These are phyloP conservation scores for Yamadazyma songkhlaensis DNA, from an alignment of 1,139 yeast species.

Conservation along the genomic window DNA sequence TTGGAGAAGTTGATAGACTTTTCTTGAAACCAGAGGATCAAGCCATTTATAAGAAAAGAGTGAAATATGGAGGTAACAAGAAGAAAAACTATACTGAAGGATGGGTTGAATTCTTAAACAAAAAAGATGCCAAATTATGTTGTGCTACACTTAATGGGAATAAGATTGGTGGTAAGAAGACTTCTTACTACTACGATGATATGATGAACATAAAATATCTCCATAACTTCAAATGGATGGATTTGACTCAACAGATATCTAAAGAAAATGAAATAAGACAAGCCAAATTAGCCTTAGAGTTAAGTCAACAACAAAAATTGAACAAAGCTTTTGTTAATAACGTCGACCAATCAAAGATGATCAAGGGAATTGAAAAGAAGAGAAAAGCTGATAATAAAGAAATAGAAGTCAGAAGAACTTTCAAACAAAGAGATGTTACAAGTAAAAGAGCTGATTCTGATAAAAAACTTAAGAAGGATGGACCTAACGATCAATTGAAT, in stretches of 20 bases:
- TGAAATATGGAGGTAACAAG: conserved; percentile 91
- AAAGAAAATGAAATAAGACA: conserved; percentile 87
- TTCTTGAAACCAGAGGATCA: conserved; percentile 87
- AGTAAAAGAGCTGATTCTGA: conserved; percentile 67
- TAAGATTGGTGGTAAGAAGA: conserved; percentile 87
- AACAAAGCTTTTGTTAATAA: conserved; percentile 80
- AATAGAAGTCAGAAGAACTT: conserved; percentile 46
- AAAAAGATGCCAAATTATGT: conserved; percentile 84
- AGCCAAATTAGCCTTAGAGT: conserved; percentile 80
- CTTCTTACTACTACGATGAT: conserved; percentile 92
- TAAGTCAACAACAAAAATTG: conserved; percentile 83
- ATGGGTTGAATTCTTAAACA: conserved; percentile 89
- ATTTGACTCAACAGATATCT: conserved; percentile 90
- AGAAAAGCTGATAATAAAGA: conserved; percentile 20
- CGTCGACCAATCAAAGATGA: conserved; percentile 83
- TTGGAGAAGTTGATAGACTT: conserved; percentile 83
- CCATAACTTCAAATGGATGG: conserved; percentile 93
- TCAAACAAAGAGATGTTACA: conserved; percentile 62
- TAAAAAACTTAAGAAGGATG: conserved; percentile 43
- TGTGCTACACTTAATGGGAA: conserved; percentile 86
- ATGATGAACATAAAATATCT: conserved; percentile 85
- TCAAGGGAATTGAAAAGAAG: conserved; percentile 59
- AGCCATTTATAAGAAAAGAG: conserved; percentile 59
- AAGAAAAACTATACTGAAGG: conserved; percentile 89
- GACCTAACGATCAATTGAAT: conserved; percentile 42